Conservation (phyloP, 352 stramenopile species). For the Phytophthora crassamura region DNA sequence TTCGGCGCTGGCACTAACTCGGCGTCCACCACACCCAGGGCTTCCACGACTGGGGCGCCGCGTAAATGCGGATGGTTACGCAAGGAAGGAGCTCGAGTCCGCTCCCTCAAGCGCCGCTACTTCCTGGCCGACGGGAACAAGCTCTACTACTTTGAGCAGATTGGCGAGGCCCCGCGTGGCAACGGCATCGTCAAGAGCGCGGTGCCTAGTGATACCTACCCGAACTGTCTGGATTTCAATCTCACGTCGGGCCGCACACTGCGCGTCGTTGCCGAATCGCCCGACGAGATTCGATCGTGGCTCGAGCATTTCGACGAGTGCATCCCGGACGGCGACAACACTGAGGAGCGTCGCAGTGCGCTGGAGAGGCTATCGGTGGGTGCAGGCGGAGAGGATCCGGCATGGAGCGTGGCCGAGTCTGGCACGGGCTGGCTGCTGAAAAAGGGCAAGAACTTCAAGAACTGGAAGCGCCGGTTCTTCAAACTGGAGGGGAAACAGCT, state of each 20-base stretch:
- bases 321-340: conserved; percentile 25
- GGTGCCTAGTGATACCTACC: conserved; percentile 50
- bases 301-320: conserved; percentile 53
- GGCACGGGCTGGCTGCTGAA: conserved; percentile 62
- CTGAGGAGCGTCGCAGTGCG: conserved; percentile 29
- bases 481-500: conserved; percentile 63
- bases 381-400: conserved; percentile 19
- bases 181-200: conserved; percentile 61
- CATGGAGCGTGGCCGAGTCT: conserved; percentile 32
- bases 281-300: conserved; percentile 69
- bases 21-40: conserved; percentile 14
- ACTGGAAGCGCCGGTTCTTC: conserved; percentile 73
- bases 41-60: conserved; percentile 21
- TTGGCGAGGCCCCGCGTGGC: conserved; percentile 60
- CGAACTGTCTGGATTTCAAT: conserved; percentile 76
- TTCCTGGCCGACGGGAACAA: conserved; percentile 68
- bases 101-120: conserved; percentile 82
- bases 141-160: conserved; percentile 70
- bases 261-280: conserved; percentile 68
- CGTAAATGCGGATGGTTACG: conserved; percentile 79
- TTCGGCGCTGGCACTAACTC: conserved; percentile 16
- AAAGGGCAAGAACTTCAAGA: conserved; percentile 71
- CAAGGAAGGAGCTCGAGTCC: conserved; percentile 77
- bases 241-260: conserved; percentile 65
- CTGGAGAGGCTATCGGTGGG: conserved; percentile 35